These are phyloP conservation scores for Xylariaceae sp. DNA, from an alignment of 2,329 filamentous ascomycete genomes.

Conservation along the genomic window DNA sequence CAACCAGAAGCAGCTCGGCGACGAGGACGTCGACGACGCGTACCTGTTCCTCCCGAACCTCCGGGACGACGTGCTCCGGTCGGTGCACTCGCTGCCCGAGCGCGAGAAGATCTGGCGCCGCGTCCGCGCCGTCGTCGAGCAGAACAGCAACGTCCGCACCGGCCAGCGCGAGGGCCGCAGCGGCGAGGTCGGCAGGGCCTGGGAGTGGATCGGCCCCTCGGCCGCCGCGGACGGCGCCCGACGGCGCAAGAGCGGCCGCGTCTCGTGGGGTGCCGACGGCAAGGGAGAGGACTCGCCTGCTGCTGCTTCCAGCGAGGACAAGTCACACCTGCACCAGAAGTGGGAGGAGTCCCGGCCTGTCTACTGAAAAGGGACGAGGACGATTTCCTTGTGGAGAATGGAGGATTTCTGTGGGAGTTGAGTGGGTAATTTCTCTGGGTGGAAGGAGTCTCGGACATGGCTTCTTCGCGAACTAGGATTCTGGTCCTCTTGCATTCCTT, in stretches of 20 bases:
- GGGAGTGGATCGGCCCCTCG: conserved; percentile 62
- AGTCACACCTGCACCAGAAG: conserved; percentile 25
- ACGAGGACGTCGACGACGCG: conserved; percentile 58
- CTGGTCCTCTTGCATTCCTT: no score
- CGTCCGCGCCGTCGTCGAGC: conserved; percentile 79
- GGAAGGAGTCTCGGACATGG: no score
- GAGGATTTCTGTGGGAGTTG: no score
- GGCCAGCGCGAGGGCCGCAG: conserved; percentile 60
- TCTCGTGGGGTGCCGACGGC: conserved; percentile 36
- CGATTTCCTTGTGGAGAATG: not conserved
- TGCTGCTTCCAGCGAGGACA: conserved; percentile 13
- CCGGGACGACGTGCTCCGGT: conserved; percentile 80
- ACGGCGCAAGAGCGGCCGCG: conserved; percentile 44
- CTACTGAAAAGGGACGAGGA: conserved; percentile 19
- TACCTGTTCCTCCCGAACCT: conserved; percentile 85
- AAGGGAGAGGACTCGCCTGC: conserved; percentile 25
- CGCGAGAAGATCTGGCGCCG: conserved; percentile 77
- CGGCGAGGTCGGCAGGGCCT: conserved; percentile 58
- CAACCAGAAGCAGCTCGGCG: conserved; percentile 75
- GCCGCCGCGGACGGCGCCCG: conserved; percentile 33
- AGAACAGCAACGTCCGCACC: conserved; percentile 84
- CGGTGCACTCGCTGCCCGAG: conserved; percentile 68
- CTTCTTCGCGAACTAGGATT: no score
- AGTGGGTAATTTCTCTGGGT: no score
- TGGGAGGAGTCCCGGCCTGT: conserved; percentile 32